Evolutionary conservation across 1,139 yeast species (phyloP), one percentile per base, ranked within the genome.

Genomic region (Eremothecium gossypii): DNA sequence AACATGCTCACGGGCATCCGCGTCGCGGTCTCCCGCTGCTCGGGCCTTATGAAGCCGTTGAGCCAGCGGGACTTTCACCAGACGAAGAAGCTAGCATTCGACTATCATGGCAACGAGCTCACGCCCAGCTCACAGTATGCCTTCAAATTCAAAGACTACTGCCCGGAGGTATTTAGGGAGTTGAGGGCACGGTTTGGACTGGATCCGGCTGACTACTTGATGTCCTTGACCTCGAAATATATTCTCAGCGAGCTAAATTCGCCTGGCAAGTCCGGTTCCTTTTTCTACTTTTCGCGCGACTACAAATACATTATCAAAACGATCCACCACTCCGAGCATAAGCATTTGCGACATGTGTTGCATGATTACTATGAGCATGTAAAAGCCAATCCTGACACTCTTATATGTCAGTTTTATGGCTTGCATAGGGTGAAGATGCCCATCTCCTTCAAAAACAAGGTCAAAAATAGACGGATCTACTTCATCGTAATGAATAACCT

Each of bases 1-100:
- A 87, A 91, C 62, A 91, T 93, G 96, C 71, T 93, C 45, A 89
- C 98, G 0, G 98, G 99, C 9, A 91, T 93, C 40, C 72, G 98
- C 46, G 95, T 89, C 1, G 93, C 96, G 0, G 97, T 87, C 1
- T 84, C 96, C 8, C 69, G 96, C 45, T 83, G 95, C 54, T 85
- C 96, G 0, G 95, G 95, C 36, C 73, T 83, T 7, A 84, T 86
- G 75, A 76, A 81, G 45, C 80, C 82, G 31, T 66, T 91, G 38
- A 73, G 71, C 1, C 82, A 78, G 40, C 71, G 68, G 10, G 96
- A 89, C 60, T 91, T 89, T 61, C 68, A 65, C 30, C 68, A 76
- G 10, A 76, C 78, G 27, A 82, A 85, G 53, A 91, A 89, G 61
- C 69, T 89, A 44, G 82, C 93, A 6, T 91, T 91, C 62, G 94